Percentiles rank a stretch among this genome's conserved stretches.
These are phyloP conservation scores for Cytidiella melzeri DNA, from an alignment of 768 basidiomycete genomes.

Conservation along the genomic window DNA sequence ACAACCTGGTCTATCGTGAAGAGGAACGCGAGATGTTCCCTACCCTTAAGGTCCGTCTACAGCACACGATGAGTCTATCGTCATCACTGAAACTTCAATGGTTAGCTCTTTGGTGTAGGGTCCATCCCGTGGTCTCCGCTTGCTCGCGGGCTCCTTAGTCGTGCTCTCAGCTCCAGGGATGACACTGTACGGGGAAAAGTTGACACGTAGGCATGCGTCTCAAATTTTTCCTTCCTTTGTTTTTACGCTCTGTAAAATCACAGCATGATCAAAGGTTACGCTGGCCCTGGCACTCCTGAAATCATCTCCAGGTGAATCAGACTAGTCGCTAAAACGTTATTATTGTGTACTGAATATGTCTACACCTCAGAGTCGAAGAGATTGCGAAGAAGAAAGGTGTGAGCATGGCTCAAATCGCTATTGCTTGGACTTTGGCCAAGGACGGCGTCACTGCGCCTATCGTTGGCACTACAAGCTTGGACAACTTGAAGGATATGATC, in stretches of 20 bases:
- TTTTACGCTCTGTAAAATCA: neutral
- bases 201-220: slow-evolving; percentile 13
- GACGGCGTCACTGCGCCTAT: slow-evolving; percentile 33
- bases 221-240: slow-evolving; percentile 13
- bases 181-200: slow-evolving; percentile 12
- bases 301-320: slow-evolving; percentile 10
- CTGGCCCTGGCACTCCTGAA: slow-evolving; percentile 8
- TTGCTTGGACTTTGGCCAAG: slow-evolving; percentile 31
- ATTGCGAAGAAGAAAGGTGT: slow-evolving; percentile 33
- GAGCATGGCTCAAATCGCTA: slow-evolving; percentile 36
- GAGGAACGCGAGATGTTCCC: slow-evolving; percentile 41
- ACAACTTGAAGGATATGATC: slow-evolving; percentile 35
- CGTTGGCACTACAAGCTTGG: slow-evolving; percentile 33
- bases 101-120: slow-evolving; percentile 31
- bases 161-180: neutral
- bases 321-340: too few species aligned
- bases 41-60: slow-evolving; percentile 20
- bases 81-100: neutral
- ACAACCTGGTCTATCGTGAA: slow-evolving; percentile 39
- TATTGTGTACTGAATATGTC: neutral
- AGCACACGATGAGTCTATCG: too few species aligned
- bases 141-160: slow-evolving; percentile 26
- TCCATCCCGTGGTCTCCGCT: slow-evolving; percentile 37
- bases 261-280: slow-evolving; percentile 3
- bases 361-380: slow-evolving; percentile 33